Base-by-base conservation (phyloP, 371 early-diverging fungal genomes). In the Rhizopus stolonifer region DNA sequence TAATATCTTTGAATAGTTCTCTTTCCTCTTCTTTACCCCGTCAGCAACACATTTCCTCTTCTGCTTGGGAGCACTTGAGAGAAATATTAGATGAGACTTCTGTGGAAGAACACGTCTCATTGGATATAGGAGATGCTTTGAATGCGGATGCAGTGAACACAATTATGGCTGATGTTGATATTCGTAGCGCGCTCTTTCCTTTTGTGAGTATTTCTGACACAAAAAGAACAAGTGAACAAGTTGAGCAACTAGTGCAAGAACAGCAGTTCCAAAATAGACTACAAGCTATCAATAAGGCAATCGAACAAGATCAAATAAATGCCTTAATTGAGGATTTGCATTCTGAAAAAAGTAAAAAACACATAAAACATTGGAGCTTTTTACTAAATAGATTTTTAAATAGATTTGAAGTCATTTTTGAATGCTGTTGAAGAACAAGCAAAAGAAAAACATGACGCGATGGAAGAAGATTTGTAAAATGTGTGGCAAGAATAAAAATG, bases 251-350 rank as follows among this genome's bases (percentile, higher is more conserved):
- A 14, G 69, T 86, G 1, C 68, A 77, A 19, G 82, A 83, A 25
- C 83, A 88, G 40, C 87, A 86, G 58, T 89, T 91, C 63, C 79
- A 77, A 40, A 84, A 87, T 66, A 80, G 89, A 31, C 64, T 89
- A 33, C 80, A 76, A 10, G 71, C 82, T 1, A 64, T 91, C 49
- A 81, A 82, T 51, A 66, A 67, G 18, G 85, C 87, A 24, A 70
- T 91, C 22, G 78, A 86, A 54, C 80, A 85, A 9, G 91, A 89
- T 5, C 84, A 84, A 48, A 67, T 91, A 18, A 79, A 83, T 2
- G 80, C 65, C 34, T 67, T 85, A 0, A 68, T 80, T 25, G 82
- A 86, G 8, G 80, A 81, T 68, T 71, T 65, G 77, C 72, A 72
- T 26, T 47, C 58, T 29, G 61, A 49, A 19, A 61, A 58, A 31